Evolutionary conservation across 2,329 filamentous ascomycete species (phyloP), one percentile per base, ranked within the genome.

Genomic region (Harringtonia aguacate): DNA sequence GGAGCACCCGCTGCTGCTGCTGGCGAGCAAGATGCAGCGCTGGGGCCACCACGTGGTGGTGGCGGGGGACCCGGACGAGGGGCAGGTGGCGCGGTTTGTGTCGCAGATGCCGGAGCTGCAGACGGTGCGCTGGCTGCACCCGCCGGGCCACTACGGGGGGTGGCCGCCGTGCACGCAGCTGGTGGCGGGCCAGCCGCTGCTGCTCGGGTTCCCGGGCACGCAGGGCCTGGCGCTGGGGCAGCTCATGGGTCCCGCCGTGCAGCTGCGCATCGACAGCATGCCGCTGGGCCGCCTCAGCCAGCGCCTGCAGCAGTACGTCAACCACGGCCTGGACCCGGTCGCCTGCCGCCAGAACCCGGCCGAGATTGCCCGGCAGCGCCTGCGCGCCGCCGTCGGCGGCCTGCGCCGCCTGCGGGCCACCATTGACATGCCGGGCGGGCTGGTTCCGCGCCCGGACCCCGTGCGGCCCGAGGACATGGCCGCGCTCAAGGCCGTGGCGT

Each of bases 191-290:
- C n/a, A n/a, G n/a, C n/a, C n/a, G n/a, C n/a, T n/a, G n/a, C n/a
- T n/a, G n/a, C n/a, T n/a, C n/a, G n/a, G n/a, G n/a, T n/a, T n/a
- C n/a, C n/a, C n/a, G 4, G 44, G 44, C 14, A 18, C 46, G 18
- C 46, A 46, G 34, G 46, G 46, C 18, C 15, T 48, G 4, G 46
- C 46, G 3, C 35, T 48, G 6, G 46, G 46, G 13, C 37, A 37
- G n/a, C 28, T 17, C 8, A 20, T 46, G 9, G 41, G 41, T 12
- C 28, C 45, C 4, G 20, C 33, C 10, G 36, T 46, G n/a, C 18
- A 21, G 7, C 17, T 41, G 2, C 39, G 28, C 18, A 35, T 48
- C 9, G 37, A 38, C 15, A 41, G 41, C 2, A 14, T 42, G 4
- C 40, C 47, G 9, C 31, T 48, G 21, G 44, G 28, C 9, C 43